Conservation (phyloP, 768 basidiomycete genomes). For the Russula sp. region DNA sequence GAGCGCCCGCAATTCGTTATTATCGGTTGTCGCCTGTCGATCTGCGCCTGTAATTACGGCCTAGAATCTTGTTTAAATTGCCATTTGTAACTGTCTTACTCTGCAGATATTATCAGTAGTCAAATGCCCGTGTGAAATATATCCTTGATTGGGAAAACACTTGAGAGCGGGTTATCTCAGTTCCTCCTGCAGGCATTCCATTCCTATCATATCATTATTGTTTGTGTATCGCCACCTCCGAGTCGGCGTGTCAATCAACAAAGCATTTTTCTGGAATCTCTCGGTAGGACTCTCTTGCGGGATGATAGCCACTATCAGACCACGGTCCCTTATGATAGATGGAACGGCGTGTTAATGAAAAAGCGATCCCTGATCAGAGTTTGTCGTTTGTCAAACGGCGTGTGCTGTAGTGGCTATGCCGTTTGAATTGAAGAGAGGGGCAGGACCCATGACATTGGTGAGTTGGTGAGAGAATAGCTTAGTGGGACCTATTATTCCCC, state of each 20-base stretch:
- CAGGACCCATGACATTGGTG: neutral
- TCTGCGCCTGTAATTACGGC: constrained; percentile 17
- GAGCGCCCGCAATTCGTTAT: constrained; percentile 14
- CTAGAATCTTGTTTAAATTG: constrained; percentile 18
- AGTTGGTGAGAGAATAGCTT: neutral
- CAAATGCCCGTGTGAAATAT: neutral
- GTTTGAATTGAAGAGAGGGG: neutral
- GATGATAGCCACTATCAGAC: neutral
- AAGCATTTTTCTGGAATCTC: no score
- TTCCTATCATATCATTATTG: neutral
- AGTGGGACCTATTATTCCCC: neutral
- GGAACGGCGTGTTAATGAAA: neutral
- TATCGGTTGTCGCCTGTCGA: constrained; percentile 12
- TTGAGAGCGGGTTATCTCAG: neutral
- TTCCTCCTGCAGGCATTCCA: neutral
- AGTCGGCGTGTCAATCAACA: neutral
- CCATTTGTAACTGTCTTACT: constrained; percentile 4
- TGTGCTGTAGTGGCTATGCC: neutral
- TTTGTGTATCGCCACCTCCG: neutral
- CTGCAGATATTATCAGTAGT: no score
- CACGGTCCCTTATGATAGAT: neutral
- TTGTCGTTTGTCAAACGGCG: neutral
- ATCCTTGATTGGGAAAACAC: neutral
- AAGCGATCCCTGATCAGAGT: neutral
- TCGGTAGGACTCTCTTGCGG: neutral